Base-by-base conservation (phyloP, 257 asterid genomes). In the Przewalskia tangutica region DNA sequence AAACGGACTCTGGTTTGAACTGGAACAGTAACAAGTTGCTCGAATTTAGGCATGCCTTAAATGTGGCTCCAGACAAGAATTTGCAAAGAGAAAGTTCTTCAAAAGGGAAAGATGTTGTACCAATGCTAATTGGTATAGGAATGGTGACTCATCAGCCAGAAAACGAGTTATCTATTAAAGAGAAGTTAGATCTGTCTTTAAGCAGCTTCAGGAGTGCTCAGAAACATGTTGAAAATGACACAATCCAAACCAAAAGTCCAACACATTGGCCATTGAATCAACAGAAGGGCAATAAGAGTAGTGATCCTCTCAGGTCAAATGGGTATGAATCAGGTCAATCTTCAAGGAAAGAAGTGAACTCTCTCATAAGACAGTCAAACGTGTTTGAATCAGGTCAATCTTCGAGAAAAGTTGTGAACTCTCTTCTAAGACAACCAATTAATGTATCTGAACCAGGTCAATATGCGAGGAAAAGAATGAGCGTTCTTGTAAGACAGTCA, bases 131-230 rank as follows among this genome's bases (percentile, higher is more conserved):
- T 53, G 70, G 53, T 46, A 51, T 66, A 2, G 70, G 17, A 65
- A 75, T 58, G 36, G 60, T n/a, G 3, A 77, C 80, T 18, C 8
- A 7, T 32, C 67, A 36, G 60, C 5, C 67, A 40, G 66, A 77
- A 8, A n/a, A 79, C 58, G 78, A 80, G 17, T 48, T 3, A 59
- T 67, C 84, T 20, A 51, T 55, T 62, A 86, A 86, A 34, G 86
- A 67, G 68, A 89, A 84, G 17, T 75, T 88, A 87, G 95, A 90
- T 85, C 91, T 89, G 80, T 89, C 97, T 12, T 84, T 90, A 56
- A 79, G 84, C 84, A 89, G 89, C 87, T 89, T 42, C 77, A 63
- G 64, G 42, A 6, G 42, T 38, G 42, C 42, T 38, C 42, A 38
- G 42, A 66, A 85, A 76, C 84, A 63, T 75, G 18, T 75, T 84